Evolutionary conservation across 805 yeast species (phyloP).

Genomic region (Schizosaccharomyces cryophilus): DNA sequence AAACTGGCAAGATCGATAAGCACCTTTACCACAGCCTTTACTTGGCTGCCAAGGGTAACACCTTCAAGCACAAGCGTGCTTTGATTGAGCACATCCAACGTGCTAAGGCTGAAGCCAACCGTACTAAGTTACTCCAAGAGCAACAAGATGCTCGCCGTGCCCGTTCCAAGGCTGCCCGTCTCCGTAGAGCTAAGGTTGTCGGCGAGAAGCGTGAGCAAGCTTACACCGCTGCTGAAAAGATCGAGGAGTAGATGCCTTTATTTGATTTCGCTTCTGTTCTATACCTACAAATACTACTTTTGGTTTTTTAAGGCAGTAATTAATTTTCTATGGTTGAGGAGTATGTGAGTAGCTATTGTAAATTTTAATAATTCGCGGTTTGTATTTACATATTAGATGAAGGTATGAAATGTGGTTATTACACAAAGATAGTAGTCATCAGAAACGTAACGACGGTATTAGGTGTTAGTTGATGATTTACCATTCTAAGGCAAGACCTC

Average conservation of each 20-base stretch:
- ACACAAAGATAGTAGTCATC: too few relatives aligned
- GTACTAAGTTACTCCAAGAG: conserved; percentile 95
- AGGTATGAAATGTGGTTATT: too few relatives aligned
- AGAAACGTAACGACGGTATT: too few relatives aligned
- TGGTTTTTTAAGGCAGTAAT: background rate
- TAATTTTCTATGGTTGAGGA: background rate
- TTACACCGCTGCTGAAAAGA: conserved; percentile 31
- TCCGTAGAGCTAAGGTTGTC: conserved; percentile 92
- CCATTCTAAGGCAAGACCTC: too few relatives aligned
- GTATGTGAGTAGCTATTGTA: background rate
- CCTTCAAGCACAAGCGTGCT: conserved; percentile 99
- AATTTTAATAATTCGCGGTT: too few relatives aligned
- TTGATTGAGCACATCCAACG: conserved; percentile 97
- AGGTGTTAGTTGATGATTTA: too few relatives aligned
- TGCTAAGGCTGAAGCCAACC: conserved; percentile 99
- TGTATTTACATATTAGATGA: too few relatives aligned
- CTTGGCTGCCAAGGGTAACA: conserved; percentile 98
- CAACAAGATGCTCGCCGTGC: conserved; percentile 99
- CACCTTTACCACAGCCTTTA: conserved; percentile 95
- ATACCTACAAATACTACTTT: background rate
- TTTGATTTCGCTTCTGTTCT: background rate
- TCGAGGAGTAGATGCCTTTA: background rate
- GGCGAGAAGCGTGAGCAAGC: conserved; percentile 96
- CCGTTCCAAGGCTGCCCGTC: conserved; percentile 98
- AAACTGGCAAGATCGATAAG: conserved; percentile 97